Evolutionary conservation across 805 yeast genomes (phyloP).

Genomic region (Cyberlindnera veronae): DNA sequence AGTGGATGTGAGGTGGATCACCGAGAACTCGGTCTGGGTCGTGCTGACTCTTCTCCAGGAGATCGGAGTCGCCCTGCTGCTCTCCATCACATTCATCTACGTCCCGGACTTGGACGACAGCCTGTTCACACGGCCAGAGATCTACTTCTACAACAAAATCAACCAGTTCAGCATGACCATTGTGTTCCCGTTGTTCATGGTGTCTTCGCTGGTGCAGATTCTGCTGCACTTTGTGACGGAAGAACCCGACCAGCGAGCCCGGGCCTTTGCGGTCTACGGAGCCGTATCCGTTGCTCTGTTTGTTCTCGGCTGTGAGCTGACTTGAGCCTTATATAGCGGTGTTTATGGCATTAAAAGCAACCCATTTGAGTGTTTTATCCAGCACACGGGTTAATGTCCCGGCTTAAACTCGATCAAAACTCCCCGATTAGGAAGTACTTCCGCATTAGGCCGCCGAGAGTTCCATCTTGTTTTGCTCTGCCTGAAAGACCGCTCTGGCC

Average conservation of each 20-base stretch:
- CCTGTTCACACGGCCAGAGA: slow-evolving; percentile 29
- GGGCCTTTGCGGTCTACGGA: slow-evolving; percentile 4
- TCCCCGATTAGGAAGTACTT: too few relatives aligned
- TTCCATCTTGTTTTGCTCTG: too few relatives aligned
- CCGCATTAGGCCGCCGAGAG: too few relatives aligned
- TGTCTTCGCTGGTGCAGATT: slow-evolving; percentile 14
- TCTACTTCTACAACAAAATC: slow-evolving; percentile 33
- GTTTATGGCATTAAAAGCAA: not conserved
- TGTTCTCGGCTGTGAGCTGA: slow-evolving; percentile 23
- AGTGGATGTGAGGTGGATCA: slow-evolving; percentile 12
- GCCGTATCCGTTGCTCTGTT: slow-evolving; percentile 16
- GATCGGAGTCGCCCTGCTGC: slow-evolving; percentile 33
- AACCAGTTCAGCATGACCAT: slow-evolving; percentile 28
- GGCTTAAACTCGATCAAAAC: too few relatives aligned
- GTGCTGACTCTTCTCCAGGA: slow-evolving; percentile 19
- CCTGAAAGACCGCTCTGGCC: too few relatives aligned
- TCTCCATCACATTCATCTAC: slow-evolving; percentile 39
- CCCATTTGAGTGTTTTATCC: too few relatives aligned
- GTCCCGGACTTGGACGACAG: slow-evolving; percentile 34
- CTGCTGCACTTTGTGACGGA: slow-evolving; percentile 12
- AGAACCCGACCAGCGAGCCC: slow-evolving; percentile 4
- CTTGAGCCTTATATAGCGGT: slow-evolving; percentile 10
- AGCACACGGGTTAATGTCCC: too few relatives aligned
- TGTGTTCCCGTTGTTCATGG: slow-evolving; percentile 30
- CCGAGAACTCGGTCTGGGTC: slow-evolving; percentile 18